These are phyloP conservation scores for Aureobasidium subglaciale DNA, from an alignment of 2,329 filamentous ascomycete species.

Conservation along the genomic window DNA sequence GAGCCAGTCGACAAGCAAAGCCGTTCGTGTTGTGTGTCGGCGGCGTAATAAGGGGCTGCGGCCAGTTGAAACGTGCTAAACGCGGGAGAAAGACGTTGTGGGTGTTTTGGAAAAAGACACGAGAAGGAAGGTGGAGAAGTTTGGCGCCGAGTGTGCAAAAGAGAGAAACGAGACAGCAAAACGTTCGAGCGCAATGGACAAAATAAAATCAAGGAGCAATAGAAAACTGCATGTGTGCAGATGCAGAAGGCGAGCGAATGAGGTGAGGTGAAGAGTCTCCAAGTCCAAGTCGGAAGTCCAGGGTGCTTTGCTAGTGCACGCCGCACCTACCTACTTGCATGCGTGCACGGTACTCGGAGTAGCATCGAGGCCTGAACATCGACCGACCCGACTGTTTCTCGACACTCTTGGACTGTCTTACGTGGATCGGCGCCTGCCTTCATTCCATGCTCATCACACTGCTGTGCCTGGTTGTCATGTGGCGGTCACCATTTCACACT, in stretches of 20 bases:
- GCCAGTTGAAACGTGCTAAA: slow-evolving; percentile 9
- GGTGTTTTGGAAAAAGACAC: slow-evolving; percentile 10
- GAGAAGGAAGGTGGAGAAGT: neutral
- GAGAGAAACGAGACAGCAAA: neutral
- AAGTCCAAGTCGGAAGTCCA: too few relatives aligned
- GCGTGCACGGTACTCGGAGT: neutral
- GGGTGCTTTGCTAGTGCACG: slow-evolving; percentile 8
- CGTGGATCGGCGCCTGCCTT: neutral
- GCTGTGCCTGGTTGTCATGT: neutral
- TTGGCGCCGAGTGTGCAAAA: neutral
- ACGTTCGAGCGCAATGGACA: neutral
- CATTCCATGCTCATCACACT: neutral
- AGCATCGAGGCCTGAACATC: slow-evolving; percentile 5
- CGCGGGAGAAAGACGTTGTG: slow-evolving; percentile 9
- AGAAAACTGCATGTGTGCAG: neutral
- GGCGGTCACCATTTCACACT: neutral
- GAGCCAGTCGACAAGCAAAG: slow-evolving; percentile 1
- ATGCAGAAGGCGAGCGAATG: slow-evolving; percentile 7
- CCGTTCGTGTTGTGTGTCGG: slow-evolving; percentile 5
- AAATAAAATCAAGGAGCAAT: slow-evolving; percentile 6
- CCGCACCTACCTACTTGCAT: slow-evolving; percentile 2
- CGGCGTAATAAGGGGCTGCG: slow-evolving; percentile 11
- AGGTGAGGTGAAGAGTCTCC: slow-evolving; percentile 5
- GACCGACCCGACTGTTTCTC: neutral
- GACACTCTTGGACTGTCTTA: neutral